phyloP scores from a whole-genome alignment of 75 land plant genomes.

The Sequoiadendron giganteum region DNA sequence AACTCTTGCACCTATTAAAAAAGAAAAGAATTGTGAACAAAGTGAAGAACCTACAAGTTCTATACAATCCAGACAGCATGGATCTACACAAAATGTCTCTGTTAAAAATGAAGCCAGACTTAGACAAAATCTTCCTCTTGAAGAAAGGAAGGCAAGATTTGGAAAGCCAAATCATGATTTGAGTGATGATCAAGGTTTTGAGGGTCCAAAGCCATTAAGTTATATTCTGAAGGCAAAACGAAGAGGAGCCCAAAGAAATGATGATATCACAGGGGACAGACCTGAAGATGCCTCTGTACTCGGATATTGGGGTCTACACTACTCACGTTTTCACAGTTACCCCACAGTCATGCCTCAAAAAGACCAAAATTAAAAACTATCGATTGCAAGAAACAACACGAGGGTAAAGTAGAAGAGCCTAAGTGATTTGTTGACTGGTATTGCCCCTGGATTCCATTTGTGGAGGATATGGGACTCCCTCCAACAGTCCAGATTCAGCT shows the following conservation, averaged over 20 bases:
- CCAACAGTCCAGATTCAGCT: conserved; percentile 78
- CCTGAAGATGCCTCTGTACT: too few relatives aligned
- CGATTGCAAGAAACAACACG: too few relatives aligned
- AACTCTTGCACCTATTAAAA: conserved; percentile 52
- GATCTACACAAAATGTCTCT: not conserved
- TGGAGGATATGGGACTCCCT: conserved; percentile 57
- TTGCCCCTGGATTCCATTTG: conserved; percentile 8
- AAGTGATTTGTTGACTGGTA: too few relatives aligned
- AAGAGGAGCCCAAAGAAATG: conserved; percentile 6
- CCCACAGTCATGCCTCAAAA: too few relatives aligned
- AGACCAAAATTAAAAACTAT: too few relatives aligned
- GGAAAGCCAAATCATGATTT: not conserved
- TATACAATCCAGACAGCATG: not conserved
- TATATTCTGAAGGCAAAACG: conserved; percentile 33
- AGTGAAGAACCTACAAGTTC: conserved; percentile 3
- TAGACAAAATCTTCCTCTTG: not conserved
- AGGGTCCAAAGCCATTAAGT: conserved; percentile 39
- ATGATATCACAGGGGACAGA: not conserved
- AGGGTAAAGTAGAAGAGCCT: too few relatives aligned
- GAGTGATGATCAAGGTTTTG: conserved; percentile 14
- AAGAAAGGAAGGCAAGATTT: not conserved
- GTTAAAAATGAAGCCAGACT: not conserved
- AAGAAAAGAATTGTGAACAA: conserved; percentile 29
- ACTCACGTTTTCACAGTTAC: too few relatives aligned
- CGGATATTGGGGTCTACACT: too few relatives aligned